phyloP scores from a whole-genome alignment of 371 early-diverging fungal species.

The Rhizopus sp. region DNA sequence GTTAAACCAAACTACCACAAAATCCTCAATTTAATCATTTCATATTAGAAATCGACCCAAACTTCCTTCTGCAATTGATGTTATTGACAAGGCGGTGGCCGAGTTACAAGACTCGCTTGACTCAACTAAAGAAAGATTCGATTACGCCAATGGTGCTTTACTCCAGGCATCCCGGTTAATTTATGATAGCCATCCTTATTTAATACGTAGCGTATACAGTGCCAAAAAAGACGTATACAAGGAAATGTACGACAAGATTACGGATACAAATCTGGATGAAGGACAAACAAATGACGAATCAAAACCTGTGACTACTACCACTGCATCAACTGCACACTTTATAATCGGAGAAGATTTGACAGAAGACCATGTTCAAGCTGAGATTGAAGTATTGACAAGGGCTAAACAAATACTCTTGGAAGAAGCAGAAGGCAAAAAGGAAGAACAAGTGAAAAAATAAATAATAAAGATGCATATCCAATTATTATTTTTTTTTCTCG shows the following conservation, averaged over 20 bases:
- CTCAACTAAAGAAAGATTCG: slow-evolving; percentile 27
- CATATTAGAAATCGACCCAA: slow-evolving; percentile 24
- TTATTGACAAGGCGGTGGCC: slow-evolving; percentile 29
- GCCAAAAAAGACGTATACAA: slow-evolving; percentile 40
- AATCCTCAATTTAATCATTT: neutral
- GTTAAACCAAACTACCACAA: neutral
- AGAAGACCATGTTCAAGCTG: slow-evolving; percentile 40
- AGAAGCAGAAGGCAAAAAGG: slow-evolving; percentile 7
- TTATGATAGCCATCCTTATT: slow-evolving; percentile 26
- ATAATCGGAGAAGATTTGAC: slow-evolving; percentile 25
- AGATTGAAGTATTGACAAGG: slow-evolving; percentile 31
- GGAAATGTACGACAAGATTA: slow-evolving; percentile 18
- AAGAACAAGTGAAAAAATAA: slow-evolving; percentile 1
- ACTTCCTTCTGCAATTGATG: slow-evolving; percentile 28
- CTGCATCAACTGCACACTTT: slow-evolving; percentile 8
- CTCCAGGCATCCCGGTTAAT: slow-evolving; percentile 41
- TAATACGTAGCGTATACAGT: slow-evolving; percentile 37
- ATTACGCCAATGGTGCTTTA: slow-evolving; percentile 42
- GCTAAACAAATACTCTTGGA: slow-evolving; percentile 25
- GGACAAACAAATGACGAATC: slow-evolving; percentile 9
- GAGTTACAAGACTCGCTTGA: slow-evolving; percentile 31
- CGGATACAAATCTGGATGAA: slow-evolving; percentile 10
- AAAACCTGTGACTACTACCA: neutral
- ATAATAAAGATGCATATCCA: slow-evolving; percentile 1
- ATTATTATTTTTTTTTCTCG: neutral